Conservation (phyloP, 78 protist species). For the Trichosphaerium sp. region DNA sequence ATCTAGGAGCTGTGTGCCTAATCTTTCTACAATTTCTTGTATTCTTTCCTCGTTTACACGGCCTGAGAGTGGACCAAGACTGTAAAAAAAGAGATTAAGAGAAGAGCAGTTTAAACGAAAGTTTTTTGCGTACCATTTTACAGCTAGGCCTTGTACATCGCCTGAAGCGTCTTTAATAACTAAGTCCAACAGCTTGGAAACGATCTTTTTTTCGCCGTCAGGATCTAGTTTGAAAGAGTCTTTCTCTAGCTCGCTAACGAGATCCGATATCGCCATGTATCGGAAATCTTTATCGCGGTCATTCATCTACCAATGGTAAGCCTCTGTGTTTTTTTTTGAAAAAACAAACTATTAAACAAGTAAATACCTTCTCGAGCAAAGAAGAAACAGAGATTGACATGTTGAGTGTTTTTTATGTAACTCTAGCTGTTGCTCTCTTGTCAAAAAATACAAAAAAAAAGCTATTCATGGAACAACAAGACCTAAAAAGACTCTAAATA, state of each 20-base stretch:
- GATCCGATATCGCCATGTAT: slow-evolving; percentile 57
- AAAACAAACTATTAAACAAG: no score
- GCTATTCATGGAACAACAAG: no score
- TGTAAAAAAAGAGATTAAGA: not conserved
- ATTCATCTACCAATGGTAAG: no score
- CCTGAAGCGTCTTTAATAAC: slow-evolving; percentile 43
- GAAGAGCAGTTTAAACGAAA: not conserved
- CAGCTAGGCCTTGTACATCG: slow-evolving; percentile 56
- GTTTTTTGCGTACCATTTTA: slow-evolving; percentile 36
- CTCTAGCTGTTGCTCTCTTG: no score
- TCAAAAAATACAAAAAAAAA: no score
- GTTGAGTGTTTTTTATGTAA: no score
- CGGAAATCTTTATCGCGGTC: slow-evolving; percentile 59
- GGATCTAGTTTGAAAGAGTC: slow-evolving; percentile 47
- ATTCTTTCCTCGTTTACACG: slow-evolving; percentile 33
- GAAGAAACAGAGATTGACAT: not conserved
- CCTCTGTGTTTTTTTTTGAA: no score
- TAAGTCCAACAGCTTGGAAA: slow-evolving; percentile 3
- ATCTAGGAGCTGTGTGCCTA: not conserved
- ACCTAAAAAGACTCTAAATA: no score
- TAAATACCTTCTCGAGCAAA: not conserved
- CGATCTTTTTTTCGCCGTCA: slow-evolving; percentile 20
- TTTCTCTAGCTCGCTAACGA: slow-evolving; percentile 37
- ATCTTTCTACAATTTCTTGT: slow-evolving; percentile 10
- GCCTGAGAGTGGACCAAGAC: slow-evolving; percentile 38